Conservation (phyloP, 2,329 filamentous ascomycete species). For the Trichoderma oligosporum region DNA sequence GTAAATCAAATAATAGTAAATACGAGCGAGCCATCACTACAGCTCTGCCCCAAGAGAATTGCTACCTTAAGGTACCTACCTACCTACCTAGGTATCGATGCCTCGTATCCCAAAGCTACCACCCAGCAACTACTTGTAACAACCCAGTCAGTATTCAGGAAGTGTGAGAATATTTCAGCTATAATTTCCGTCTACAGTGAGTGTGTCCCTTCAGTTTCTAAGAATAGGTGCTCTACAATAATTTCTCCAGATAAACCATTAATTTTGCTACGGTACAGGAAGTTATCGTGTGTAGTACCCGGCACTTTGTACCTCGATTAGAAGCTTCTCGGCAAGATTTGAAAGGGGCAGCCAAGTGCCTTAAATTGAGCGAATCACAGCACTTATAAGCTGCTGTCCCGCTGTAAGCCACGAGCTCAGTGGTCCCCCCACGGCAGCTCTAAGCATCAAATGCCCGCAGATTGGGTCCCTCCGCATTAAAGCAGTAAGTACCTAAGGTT, state of each 20-base stretch:
- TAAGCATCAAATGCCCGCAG: neutral
- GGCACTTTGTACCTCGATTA: neutral
- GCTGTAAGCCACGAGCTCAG: constrained; percentile 1
- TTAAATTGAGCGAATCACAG: neutral
- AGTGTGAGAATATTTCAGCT: neutral
- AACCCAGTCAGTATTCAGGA: neutral
- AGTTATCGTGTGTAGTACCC: too few species aligned
- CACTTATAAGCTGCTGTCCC: neutral
- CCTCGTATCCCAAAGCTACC: neutral
- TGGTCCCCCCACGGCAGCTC: neutral
- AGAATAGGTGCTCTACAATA: too few species aligned
- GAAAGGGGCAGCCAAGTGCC: constrained; percentile 14
- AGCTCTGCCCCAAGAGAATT: neutral
- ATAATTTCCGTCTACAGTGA: neutral
- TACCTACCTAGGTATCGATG: neutral
- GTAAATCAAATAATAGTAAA: too few species aligned
- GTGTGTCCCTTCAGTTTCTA: neutral
- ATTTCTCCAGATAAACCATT: too few species aligned
- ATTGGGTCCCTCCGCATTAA: constrained; percentile 9
- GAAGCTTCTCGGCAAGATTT: neutral
- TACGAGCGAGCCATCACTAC: too few species aligned
- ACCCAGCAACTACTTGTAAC: neutral
- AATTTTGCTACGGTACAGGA: too few species aligned
- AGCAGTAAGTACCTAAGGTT: too few species aligned
- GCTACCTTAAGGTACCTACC: neutral